Evolutionary conservation across 345 rosid genomes (phyloP), one percentile per base, ranked within the genome.

Genomic region (Isatis tinctoria): DNA sequence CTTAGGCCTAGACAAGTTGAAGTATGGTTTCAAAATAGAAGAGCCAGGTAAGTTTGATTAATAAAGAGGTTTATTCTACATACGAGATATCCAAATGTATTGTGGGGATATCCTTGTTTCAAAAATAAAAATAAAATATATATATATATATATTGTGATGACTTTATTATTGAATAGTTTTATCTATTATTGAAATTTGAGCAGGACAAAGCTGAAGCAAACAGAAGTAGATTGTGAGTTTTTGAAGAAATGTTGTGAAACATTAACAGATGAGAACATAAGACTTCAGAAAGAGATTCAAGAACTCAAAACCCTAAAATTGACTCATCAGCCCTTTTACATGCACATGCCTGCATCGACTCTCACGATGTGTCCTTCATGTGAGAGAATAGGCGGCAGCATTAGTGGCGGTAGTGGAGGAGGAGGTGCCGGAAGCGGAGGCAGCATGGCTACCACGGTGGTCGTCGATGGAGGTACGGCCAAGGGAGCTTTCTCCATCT

Each of bases 11-110:
- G 99, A 71, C 98, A 96, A 73, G 97, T 96, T 13, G 99, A 96
- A 85, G 99, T 96, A 10, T 96, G 99, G 99, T 96, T 96, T 77
- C 99, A 96, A 73, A 96, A 96, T 78, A 87, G 99, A 51, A 87
- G 99, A 87, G 99, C 98, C 77, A 92, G 99, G 99, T 92, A 83
- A 77, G 7, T 39, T 58, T 43, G 22, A 47, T 14, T 45, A 22
- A 22, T 22, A 1, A 22, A 22, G 24, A 2, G 24, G 2, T 22
- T 22, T 22, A 22, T 22, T 22, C 24, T 22, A 22, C 2, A 22
- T n/a, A n/a, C n/a, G n/a, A n/a, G n/a, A n/a, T n/a, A n/a, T n/a
- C n/a, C n/a, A n/a, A n/a, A n/a, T n/a, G n/a, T 22, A 22, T 22
- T 22, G 24, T 22, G 24, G 24, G 24, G 24, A 22, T 1, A 22